phyloP scores from a whole-genome alignment of 2,329 filamentous ascomycete genomes.

The Didymella keratinophila region DNA sequence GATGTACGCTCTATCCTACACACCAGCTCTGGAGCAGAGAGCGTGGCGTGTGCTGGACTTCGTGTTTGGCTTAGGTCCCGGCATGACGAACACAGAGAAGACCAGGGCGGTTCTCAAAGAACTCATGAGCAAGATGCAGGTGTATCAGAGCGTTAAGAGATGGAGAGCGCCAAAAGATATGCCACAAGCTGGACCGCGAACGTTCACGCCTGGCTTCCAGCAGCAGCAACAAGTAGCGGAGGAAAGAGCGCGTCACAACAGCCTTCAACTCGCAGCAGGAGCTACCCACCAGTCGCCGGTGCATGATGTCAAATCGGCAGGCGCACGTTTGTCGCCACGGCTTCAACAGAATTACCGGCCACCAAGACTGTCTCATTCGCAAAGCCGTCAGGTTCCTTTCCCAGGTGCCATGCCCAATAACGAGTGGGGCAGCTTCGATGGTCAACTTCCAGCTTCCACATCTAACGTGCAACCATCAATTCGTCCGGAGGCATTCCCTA shows the following conservation, averaged over 20 bases:
- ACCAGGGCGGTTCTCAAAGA: slow-evolving; percentile 68
- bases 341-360: neutral
- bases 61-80: slow-evolving; percentile 69
- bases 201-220: slow-evolving; percentile 40
- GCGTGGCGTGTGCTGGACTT: slow-evolving; percentile 78
- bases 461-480: slow-evolving; percentile 6
- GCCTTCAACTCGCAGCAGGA: slow-evolving; percentile 6
- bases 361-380: slow-evolving; percentile 7
- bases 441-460: slow-evolving; percentile 16
- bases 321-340: slow-evolving; percentile 14
- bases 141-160: slow-evolving; percentile 67
- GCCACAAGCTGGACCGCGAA: slow-evolving; percentile 41
- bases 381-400: slow-evolving; percentile 14
- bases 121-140: slow-evolving; percentile 66
- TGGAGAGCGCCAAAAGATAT: slow-evolving; percentile 62
- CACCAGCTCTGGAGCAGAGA: slow-evolving; percentile 65
- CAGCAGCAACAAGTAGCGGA: slow-evolving; percentile 18
- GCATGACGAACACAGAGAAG: slow-evolving; percentile 64
- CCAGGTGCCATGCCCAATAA: slow-evolving; percentile 36
- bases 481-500: slow-evolving; percentile 10
- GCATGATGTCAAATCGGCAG: neutral
- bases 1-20: slow-evolving; percentile 66
- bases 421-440: slow-evolving; percentile 39
- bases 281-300: slow-evolving; percentile 7
- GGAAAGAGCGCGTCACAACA: slow-evolving; percentile 11